Conservation (phyloP, 352 stramenopile species). For the Globisporangium parvum region DNA sequence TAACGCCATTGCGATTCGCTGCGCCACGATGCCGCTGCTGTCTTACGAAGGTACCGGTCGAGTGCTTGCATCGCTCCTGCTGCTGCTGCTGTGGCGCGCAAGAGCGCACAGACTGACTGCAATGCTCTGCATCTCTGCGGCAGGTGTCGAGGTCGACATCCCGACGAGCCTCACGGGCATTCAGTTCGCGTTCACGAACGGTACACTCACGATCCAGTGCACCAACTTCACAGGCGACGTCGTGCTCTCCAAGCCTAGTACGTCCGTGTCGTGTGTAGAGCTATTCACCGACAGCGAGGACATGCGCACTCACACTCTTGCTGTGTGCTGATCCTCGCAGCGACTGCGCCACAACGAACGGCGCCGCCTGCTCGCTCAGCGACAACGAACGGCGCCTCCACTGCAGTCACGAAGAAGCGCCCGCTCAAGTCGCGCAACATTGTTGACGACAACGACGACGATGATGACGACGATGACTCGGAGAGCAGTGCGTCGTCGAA, state of each 20-base stretch:
- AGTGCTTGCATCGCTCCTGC: slow-evolving; percentile 2
- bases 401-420: slow-evolving; percentile 40
- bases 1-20: too few relatives aligned
- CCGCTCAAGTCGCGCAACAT: slow-evolving; percentile 30
- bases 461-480: slow-evolving; percentile 28
- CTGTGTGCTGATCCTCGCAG: background rate
- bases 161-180: slow-evolving; percentile 50
- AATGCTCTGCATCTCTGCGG: background rate
- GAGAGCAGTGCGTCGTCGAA: slow-evolving; percentile 26
- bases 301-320: background rate
- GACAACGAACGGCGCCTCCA: slow-evolving; percentile 2
- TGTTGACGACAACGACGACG: slow-evolving; percentile 24
- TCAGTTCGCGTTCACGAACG: slow-evolving; percentile 54
- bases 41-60: slow-evolving; percentile 50
- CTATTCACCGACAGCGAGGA: background rate
- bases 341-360: background rate
- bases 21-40: slow-evolving; percentile 46
- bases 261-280: slow-evolving; percentile 5
- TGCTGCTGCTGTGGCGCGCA: background rate
- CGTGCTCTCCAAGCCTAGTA: slow-evolving; percentile 48
- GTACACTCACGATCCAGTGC: slow-evolving; percentile 64
- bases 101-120: background rate
- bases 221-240: slow-evolving; percentile 66
- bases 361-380: background rate
- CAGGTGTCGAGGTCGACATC: slow-evolving; percentile 70